These are phyloP conservation scores for Septoria petroselini DNA, from an alignment of 2,329 filamentous ascomycete genomes.

Conservation along the genomic window DNA sequence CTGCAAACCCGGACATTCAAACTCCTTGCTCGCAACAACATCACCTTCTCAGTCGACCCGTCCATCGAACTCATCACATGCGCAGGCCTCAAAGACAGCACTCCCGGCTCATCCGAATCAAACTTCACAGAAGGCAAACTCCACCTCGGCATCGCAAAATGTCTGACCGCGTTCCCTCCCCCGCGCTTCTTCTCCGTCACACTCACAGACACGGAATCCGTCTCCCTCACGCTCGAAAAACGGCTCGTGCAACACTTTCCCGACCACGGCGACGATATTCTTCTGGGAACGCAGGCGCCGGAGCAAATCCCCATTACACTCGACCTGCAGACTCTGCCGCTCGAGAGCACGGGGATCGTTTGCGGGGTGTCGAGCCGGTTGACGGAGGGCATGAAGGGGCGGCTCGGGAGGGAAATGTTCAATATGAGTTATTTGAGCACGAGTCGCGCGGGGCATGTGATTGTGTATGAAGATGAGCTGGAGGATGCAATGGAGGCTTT, in stretches of 20 bases:
- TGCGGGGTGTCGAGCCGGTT: constrained; percentile 86
- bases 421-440: constrained; percentile 92
- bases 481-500: constrained; percentile 71
- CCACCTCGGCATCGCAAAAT: constrained; percentile 49
- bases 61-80: constrained; percentile 75
- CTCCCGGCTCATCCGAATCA: constrained; percentile 29
- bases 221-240: constrained; percentile 70
- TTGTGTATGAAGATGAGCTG: constrained; percentile 72
- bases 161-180: constrained; percentile 47
- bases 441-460: constrained; percentile 81
- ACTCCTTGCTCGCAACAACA: constrained; percentile 72
- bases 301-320: constrained; percentile 78
- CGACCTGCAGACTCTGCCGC: constrained; percentile 73
- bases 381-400: constrained; percentile 62
- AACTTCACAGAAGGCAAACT: constrained; percentile 44
- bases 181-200: constrained; percentile 73
- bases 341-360: constrained; percentile 90
- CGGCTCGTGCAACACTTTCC: constrained; percentile 57
- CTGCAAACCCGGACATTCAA: constrained; percentile 79
- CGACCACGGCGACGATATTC: constrained; percentile 53
- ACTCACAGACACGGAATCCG: constrained; percentile 68
- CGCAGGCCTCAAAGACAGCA: constrained; percentile 59
- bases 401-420: constrained; percentile 46
- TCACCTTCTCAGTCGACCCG: constrained; percentile 68
- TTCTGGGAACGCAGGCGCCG: constrained; percentile 72